These are phyloP conservation scores for Durio zibethinus DNA, from an alignment of 345 rosid genomes.

Conservation along the genomic window DNA sequence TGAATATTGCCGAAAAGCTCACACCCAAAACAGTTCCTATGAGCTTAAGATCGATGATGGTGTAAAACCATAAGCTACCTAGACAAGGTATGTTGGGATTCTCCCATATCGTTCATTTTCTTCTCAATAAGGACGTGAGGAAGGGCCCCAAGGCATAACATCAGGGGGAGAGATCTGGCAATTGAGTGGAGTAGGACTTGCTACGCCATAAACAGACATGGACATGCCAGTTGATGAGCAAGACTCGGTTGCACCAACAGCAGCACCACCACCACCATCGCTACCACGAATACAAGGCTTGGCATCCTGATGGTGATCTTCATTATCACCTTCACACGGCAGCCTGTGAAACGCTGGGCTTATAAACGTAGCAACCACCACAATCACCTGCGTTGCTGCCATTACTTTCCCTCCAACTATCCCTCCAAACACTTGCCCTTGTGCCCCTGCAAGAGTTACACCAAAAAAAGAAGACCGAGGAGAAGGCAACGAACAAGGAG, in stretches of 20 bases:
- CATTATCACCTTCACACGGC: slow-evolving; percentile 23
- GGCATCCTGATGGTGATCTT: slow-evolving; percentile 12
- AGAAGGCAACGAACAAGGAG: not conserved
- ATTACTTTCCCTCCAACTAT: slow-evolving; percentile 41
- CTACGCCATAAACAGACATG: slow-evolving; percentile 21
- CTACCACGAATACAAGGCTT: not conserved
- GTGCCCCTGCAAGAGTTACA: slow-evolving; percentile 43
- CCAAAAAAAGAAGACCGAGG: slow-evolving; percentile 29
- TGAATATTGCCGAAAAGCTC: not conserved
- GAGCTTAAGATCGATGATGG: not conserved
- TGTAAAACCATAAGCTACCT: not conserved
- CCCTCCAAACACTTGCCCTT: slow-evolving; percentile 55
- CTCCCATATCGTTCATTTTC: not conserved
- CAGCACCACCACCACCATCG: not conserved
- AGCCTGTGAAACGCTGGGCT: slow-evolving; percentile 31
- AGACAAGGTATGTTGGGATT: not conserved
- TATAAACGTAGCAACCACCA: slow-evolving; percentile 36
- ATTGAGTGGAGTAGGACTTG: slow-evolving; percentile 22
- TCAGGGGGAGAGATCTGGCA: slow-evolving; percentile 30
- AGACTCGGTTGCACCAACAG: slow-evolving; percentile 8
- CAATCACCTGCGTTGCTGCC: slow-evolving; percentile 40
- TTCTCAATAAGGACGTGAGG: slow-evolving; percentile 22
- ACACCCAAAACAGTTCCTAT: not conserved
- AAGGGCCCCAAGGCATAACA: slow-evolving; percentile 30
- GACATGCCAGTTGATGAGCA: slow-evolving; percentile 18